Evolutionary conservation across 768 basidiomycete genomes (phyloP).

Genomic region (Pisolithus albus): DNA sequence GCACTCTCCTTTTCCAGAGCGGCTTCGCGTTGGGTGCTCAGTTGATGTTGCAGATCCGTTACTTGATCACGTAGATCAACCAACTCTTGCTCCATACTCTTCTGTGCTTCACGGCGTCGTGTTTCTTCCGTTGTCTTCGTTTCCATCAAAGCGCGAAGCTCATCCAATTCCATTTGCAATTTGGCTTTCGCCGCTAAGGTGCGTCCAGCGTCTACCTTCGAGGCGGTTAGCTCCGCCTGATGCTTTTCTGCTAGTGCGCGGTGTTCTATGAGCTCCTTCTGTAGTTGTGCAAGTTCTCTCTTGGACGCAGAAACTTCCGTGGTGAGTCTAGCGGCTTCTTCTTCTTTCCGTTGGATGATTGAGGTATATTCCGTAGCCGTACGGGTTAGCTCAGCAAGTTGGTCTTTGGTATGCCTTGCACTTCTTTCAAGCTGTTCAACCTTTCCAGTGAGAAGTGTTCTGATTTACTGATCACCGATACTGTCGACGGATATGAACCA

Average conservation of each 20-base stretch:
- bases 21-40: constrained; percentile 55
- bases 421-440: constrained; percentile 59
- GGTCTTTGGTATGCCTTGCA: constrained; percentile 63
- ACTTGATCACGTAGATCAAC: constrained; percentile 60
- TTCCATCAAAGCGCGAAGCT: constrained; percentile 74
- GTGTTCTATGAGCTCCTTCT: constrained; percentile 60
- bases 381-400: constrained; percentile 70
- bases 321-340: constrained; percentile 50
- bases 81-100: constrained; percentile 83
- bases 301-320: constrained; percentile 50
- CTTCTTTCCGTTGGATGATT: constrained; percentile 73
- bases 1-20: constrained; percentile 64
- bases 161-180: constrained; percentile 79
- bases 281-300: constrained; percentile 45
- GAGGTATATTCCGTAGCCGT: constrained; percentile 69
- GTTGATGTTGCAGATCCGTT: constrained; percentile 54
- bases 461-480: constrained; percentile 23
- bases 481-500: background rate
- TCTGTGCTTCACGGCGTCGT: constrained; percentile 75
- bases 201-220: constrained; percentile 48
- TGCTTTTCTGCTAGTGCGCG: constrained; percentile 63
- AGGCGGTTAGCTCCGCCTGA: constrained; percentile 52
- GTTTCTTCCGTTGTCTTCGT: constrained; percentile 85
- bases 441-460: constrained; percentile 58
- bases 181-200: constrained; percentile 43